A percentile compares a stretch with the other conserved stretches of the same genome.
Conservation (phyloP, 1,139 yeast species). For the Debaryomycetaceae sp. region DNA sequence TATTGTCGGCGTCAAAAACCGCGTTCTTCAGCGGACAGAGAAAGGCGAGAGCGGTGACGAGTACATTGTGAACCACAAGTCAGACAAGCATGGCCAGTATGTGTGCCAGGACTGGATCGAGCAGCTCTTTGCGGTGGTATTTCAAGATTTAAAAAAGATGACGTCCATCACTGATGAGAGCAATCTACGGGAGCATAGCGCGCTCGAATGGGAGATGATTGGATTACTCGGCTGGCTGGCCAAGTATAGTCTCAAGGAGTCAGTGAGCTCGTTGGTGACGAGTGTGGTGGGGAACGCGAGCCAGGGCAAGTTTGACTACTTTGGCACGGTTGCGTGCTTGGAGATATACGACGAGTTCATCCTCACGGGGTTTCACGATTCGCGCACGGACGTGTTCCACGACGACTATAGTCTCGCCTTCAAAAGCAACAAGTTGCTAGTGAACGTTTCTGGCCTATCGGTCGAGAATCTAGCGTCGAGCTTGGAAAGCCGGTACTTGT, state of each 20-base stretch:
- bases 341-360: conserved; percentile 33
- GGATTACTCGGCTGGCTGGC: conserved; percentile 34
- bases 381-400: conserved; percentile 20
- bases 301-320: conserved; percentile 29
- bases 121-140: conserved; percentile 25
- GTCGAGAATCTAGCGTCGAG: conserved; percentile 15
- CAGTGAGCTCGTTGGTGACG: conserved; percentile 29
- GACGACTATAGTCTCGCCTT: conserved; percentile 20
- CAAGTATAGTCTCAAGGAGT: conserved; percentile 27
- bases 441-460: conserved; percentile 13
- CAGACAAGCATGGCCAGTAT: conserved; percentile 3
- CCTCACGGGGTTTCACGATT: conserved; percentile 21
- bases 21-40: conserved; percentile 7
- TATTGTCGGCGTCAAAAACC: conserved; percentile 14
- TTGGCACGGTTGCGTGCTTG: conserved; percentile 26
- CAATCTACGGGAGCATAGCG: conserved; percentile 26
- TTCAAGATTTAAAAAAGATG: conserved; percentile 27
- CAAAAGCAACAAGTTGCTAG: conserved; percentile 25
- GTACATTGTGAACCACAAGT: conserved; percentile 12
- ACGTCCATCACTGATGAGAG: conserved; percentile 15
- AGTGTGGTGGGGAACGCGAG: conserved; percentile 24
- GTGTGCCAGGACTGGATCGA: conserved; percentile 31
- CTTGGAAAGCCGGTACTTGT: conserved; percentile 19
- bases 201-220: conserved; percentile 32
- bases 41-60: conserved; percentile 2